These are phyloP conservation scores for Lepiota venenata DNA, from an alignment of 768 basidiomycete species.

Conservation along the genomic window DNA sequence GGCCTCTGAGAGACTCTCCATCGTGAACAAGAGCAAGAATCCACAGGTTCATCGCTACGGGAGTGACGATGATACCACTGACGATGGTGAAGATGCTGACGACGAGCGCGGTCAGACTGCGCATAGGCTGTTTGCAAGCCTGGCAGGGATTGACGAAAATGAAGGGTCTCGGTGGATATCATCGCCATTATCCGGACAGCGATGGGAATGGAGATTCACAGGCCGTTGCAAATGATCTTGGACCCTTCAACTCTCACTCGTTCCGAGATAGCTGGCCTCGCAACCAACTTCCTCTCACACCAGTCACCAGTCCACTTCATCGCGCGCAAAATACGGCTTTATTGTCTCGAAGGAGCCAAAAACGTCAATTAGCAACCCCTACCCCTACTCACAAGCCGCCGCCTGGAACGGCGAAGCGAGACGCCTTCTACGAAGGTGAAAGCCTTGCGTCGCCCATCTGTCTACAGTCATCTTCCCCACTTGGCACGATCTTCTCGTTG, in stretches of 20 bases:
- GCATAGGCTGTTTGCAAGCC: slow-evolving; percentile 48
- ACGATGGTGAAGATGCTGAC: slow-evolving; percentile 32
- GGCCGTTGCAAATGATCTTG: background rate
- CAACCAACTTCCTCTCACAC: background rate
- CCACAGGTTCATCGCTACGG: slow-evolving; percentile 14
- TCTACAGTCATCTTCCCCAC: slow-evolving; percentile 6
- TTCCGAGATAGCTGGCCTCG: background rate
- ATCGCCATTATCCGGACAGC: slow-evolving; percentile 20
- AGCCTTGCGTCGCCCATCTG: slow-evolving; percentile 23
- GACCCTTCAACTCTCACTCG: background rate
- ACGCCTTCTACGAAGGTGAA: slow-evolving; percentile 7
- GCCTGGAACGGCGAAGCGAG: background rate
- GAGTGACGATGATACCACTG: slow-evolving; percentile 26
- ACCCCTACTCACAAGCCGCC: background rate
- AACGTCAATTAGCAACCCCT: background rate
- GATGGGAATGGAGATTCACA: slow-evolving; percentile 1
- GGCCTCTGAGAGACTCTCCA: background rate
- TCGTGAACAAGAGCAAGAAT: slow-evolving; percentile 17
- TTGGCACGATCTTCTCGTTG: background rate
- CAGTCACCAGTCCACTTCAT: background rate
- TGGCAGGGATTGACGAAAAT: slow-evolving; percentile 32
- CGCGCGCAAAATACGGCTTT: background rate
- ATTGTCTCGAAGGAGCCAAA: background rate
- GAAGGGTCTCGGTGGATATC: slow-evolving; percentile 30
- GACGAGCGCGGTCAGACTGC: slow-evolving; percentile 57